Evolutionary conservation across 805 yeast species (phyloP), one percentile per base, ranked within the genome.

Genomic region (Kazachstania psychrophila): DNA sequence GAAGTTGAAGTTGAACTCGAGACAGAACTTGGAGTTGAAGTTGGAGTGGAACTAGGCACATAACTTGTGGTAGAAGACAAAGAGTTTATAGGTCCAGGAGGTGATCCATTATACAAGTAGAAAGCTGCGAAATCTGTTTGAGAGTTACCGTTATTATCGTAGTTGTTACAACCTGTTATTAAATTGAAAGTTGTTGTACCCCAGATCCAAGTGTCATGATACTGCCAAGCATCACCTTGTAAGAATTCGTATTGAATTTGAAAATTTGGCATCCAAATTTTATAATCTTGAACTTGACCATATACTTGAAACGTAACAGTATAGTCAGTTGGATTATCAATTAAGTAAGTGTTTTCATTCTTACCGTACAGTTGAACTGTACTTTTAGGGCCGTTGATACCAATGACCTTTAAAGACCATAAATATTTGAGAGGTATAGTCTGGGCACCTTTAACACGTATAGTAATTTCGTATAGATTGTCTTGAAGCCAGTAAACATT

Each of bases 81-180:
- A 11, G 6, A 24, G 12, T 24, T 14, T 5, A 24, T 3, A 24
- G 13, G 12, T 24, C 13, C 26, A 24, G 14, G 14, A 24, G 14
- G 12, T n/a, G 26, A 23, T 9, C 24, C 8, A 9, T 17, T 10
- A 17, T 8, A n/a, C 53, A 51, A 49, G 31, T 34, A 40, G 26
- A 25, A 48, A 4, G 47, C 49, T 9, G 53, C 46, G 29, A 50
- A 39, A 34, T 43, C 42, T 6, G 51, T 45, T 34, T 46, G 47
- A 10, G 54, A 46, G 23, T 42, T 39, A 4, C 45, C 46, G 27
- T 43, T 38, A 23, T 39, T 40, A 27, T 47, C 52, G 23, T 32
- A 31, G 16, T 38, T 38, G 25, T 36, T 33, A 34, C 55, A 50
- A 19, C 53, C 54, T 17, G 48, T 45, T 14, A 23, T 27, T 34